Conservation (phyloP, 768 basidiomycete species). For the Lactifluus pinguis region DNA sequence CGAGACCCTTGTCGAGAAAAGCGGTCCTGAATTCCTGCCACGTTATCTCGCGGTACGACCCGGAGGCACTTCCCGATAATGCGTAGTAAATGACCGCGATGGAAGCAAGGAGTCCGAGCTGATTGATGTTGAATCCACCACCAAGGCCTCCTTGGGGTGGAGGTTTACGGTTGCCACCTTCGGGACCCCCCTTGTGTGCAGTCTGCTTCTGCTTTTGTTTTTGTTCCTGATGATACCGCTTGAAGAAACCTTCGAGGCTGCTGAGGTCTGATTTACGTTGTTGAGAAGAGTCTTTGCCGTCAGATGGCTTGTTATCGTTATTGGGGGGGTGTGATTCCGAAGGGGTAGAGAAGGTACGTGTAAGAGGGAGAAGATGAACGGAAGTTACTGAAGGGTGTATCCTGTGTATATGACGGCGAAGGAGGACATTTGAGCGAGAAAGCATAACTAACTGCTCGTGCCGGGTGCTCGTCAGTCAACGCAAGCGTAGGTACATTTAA, state of each 20-base stretch:
- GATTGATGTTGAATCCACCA: constrained; percentile 47
- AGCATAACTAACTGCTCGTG: constrained; percentile 16
- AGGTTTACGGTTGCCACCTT: constrained; percentile 33
- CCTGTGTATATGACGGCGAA: constrained; percentile 10
- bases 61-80: constrained; percentile 38
- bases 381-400: not conserved
- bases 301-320: constrained; percentile 1
- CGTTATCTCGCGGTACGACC: constrained; percentile 80
- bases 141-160: constrained; percentile 39
- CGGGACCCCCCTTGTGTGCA: constrained; percentile 26
- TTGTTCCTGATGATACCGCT: constrained; percentile 21
- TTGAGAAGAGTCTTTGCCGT: constrained; percentile 1
- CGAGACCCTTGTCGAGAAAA: constrained; percentile 92
- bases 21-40: constrained; percentile 99
- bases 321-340: constrained; percentile 3
- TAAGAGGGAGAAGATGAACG: not conserved
- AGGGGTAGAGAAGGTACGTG: constrained; percentile 15
- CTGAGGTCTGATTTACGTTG: constrained; percentile 21
- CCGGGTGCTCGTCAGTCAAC: not conserved
- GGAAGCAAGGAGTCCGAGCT: constrained; percentile 50
- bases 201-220: constrained; percentile 20
- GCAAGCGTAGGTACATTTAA: not conserved
- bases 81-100: constrained; percentile 57
- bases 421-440: constrained; percentile 15
- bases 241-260: constrained; percentile 20